Percentiles rank a stretch among this genome's conserved stretches.
Evolutionary conservation across 78 protist species (phyloP).

Genomic region (Bigelowiella natans): DNA sequence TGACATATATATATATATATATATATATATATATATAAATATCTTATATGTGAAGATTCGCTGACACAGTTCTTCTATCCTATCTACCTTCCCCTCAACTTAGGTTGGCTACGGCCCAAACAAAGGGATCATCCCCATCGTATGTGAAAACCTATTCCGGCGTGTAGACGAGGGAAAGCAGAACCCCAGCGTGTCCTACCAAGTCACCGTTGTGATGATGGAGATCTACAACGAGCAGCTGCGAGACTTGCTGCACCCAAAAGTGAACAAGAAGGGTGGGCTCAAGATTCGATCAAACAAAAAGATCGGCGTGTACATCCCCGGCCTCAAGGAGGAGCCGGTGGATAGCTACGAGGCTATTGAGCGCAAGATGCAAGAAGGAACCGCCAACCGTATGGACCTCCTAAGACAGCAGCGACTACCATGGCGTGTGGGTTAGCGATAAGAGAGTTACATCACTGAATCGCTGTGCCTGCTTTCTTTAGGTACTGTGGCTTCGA

Average conservation of each 20-base stretch:
- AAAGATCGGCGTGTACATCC: background rate
- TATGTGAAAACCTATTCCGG: slow-evolving; percentile 37
- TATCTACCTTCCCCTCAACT: too few species aligned
- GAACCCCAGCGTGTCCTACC: background rate
- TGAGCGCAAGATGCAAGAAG: background rate
- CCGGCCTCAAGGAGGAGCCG: background rate
- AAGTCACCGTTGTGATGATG: slow-evolving; percentile 24
- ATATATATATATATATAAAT: too few species aligned
- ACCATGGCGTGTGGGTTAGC: too few species aligned
- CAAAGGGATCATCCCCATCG: slow-evolving; percentile 47
- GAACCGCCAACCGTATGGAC: background rate
- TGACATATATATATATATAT: too few species aligned
- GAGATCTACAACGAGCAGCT: slow-evolving; percentile 64
- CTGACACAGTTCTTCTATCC: too few species aligned
- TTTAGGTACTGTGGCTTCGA: slow-evolving; percentile 52
- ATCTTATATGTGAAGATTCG: too few species aligned
- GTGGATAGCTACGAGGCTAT: slow-evolving; percentile 4
- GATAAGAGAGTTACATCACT: too few species aligned
- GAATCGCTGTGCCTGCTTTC: background rate
- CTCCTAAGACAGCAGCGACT: too few species aligned
- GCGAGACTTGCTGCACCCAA: slow-evolving; percentile 46
- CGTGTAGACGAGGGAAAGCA: background rate
- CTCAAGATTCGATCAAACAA: slow-evolving; percentile 2
- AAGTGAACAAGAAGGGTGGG: background rate
- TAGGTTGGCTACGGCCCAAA: slow-evolving; percentile 34